These are phyloP conservation scores for Colletotrichum graminicola DNA, from an alignment of 2,329 filamentous ascomycete genomes.

Conservation along the genomic window DNA sequence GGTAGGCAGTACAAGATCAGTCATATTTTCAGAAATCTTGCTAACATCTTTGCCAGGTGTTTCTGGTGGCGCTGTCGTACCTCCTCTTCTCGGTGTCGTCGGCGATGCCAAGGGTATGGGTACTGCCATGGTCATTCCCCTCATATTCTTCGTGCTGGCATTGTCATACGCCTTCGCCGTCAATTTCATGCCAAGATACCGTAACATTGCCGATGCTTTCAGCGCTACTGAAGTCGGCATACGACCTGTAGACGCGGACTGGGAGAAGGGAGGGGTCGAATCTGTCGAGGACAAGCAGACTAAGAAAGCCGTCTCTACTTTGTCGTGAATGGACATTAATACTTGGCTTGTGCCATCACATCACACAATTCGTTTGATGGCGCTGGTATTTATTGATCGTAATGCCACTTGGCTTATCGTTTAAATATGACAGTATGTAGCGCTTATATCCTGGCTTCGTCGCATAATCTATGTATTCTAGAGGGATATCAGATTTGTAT, in stretches of 20 bases:
- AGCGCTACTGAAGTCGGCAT: conserved; percentile 60
- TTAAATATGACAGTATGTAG: no score
- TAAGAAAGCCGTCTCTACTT: conserved; percentile 19
- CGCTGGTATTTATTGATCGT: neutral
- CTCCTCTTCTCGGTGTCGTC: conserved; percentile 76
- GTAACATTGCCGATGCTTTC: conserved; percentile 71
- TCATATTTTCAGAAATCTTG: conserved; percentile 71
- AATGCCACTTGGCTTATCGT: neutral
- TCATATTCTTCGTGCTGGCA: conserved; percentile 69
- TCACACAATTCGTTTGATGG: neutral
- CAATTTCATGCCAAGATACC: conserved; percentile 76
- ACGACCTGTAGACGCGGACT: conserved; percentile 46
- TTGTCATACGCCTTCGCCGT: conserved; percentile 69
- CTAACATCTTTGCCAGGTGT: conserved; percentile 79
- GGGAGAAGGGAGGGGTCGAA: conserved; percentile 36
- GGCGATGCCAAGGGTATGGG: conserved; percentile 64
- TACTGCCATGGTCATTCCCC: conserved; percentile 75
- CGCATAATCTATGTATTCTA: neutral
- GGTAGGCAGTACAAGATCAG: conserved; percentile 51
- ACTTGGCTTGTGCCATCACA: no score
- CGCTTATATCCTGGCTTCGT: no score
- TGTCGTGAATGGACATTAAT: neutral
- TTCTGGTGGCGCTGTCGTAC: conserved; percentile 78
- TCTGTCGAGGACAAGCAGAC: conserved; percentile 30
- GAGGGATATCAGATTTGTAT: neutral